Conservation (phyloP, 2,329 filamentous ascomycete genomes). For the Lecanicillium sp. region DNA sequence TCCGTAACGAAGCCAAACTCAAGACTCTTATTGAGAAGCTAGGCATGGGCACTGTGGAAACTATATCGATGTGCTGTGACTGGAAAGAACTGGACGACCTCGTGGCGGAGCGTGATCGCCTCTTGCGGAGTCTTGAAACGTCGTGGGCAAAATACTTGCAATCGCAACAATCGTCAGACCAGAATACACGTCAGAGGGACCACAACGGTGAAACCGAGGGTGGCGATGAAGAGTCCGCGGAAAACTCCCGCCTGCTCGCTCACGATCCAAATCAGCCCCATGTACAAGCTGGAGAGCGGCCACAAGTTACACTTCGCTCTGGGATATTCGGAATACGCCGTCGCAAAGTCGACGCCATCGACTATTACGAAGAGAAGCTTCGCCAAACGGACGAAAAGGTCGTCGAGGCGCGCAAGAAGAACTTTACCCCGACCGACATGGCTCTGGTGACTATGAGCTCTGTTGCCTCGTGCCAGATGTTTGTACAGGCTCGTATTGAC, state of each 20-base stretch:
- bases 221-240: constrained; percentile 38
- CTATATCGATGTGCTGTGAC: constrained; percentile 75
- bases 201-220: constrained; percentile 22
- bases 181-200: constrained; percentile 13
- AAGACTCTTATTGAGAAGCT: constrained; percentile 82
- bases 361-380: constrained; percentile 87
- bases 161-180: constrained; percentile 15
- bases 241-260: constrained; percentile 53
- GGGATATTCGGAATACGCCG: constrained; percentile 67
- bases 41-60: constrained; percentile 83
- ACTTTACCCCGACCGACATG: constrained; percentile 70
- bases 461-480: constrained; percentile 88
- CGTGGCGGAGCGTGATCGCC: constrained; percentile 56
- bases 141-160: constrained; percentile 65
- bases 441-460: constrained; percentile 98
- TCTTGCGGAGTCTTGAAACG: constrained; percentile 70
- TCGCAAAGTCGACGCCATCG: constrained; percentile 77
- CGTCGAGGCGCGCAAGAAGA: constrained; percentile 58
- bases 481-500: constrained; percentile 88
- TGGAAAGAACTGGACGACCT: constrained; percentile 77
- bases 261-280: constrained; percentile 26
- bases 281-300: constrained; percentile 41
- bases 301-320: constrained; percentile 68
- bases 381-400: constrained; percentile 73
- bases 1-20: constrained; percentile 76